Percentiles rank a stretch among this genome's conserved stretches.
Evolutionary conservation across 352 stramenopile genomes (phyloP).

Genomic region (Discostella stelligera): DNA sequence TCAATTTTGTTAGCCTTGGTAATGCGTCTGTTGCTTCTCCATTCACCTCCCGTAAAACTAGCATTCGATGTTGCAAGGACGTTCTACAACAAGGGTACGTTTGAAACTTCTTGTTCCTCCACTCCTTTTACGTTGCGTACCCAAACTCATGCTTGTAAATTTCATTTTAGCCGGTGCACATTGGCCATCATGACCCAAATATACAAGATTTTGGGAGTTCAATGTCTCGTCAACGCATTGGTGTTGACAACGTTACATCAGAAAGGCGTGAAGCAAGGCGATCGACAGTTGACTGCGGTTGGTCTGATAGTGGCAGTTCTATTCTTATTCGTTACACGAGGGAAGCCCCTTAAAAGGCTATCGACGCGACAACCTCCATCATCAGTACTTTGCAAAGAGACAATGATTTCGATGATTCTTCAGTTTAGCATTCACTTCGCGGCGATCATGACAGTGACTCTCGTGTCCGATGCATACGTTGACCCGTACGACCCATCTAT

Average conservation of each 20-base stretch:
- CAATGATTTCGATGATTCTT: constrained; percentile 91
- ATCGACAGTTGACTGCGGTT: constrained; percentile 90
- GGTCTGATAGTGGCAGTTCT: constrained; percentile 82
- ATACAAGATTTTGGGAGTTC: constrained; percentile 96
- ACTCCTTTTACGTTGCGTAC: no score
- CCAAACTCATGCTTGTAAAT: no score
- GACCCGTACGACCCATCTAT: constrained; percentile 84
- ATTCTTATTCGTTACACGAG: constrained; percentile 87
- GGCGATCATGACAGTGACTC: constrained; percentile 90
- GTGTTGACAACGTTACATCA: constrained; percentile 98
- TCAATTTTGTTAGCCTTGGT: constrained; percentile 84
- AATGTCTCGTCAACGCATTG: constrained; percentile 97
- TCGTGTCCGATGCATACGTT: constrained; percentile 89
- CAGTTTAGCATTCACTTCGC: constrained; percentile 95
- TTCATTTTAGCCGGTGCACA: constrained; percentile 95
- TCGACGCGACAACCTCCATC: constrained; percentile 90
- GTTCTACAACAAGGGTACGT: constrained; percentile 98
- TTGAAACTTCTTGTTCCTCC: no score
- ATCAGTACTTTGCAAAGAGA: constrained; percentile 92
- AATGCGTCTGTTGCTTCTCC: constrained; percentile 98
- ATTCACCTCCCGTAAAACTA: constrained; percentile 92
- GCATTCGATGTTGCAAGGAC: constrained; percentile 90
- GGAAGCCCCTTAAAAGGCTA: constrained; percentile 91
- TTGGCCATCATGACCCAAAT: constrained; percentile 98
- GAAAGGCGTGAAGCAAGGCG: constrained; percentile 97